These are phyloP conservation scores for Teunomyces aglyptinius DNA, from an alignment of 805 yeast species.

Conservation along the genomic window DNA sequence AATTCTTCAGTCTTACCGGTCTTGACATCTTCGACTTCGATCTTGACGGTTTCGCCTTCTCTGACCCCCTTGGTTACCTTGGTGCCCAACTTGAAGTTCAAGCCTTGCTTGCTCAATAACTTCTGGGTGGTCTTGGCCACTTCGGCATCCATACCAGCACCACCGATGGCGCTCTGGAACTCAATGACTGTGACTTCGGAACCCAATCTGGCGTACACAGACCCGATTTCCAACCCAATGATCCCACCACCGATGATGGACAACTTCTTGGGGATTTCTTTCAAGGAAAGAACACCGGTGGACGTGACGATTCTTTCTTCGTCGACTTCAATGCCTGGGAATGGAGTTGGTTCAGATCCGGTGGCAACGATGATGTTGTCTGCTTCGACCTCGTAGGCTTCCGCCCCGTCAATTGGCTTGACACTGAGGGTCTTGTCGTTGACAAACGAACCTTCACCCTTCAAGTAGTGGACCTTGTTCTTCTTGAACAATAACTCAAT, in stretches of 20 bases:
- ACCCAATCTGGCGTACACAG: constrained; percentile 94
- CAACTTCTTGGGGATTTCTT: constrained; percentile 88
- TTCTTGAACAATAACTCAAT: constrained; percentile 93
- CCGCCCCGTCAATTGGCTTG: constrained; percentile 80
- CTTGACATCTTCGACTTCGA: constrained; percentile 88
- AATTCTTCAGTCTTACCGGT: constrained; percentile 73
- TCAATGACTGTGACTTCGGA: constrained; percentile 93
- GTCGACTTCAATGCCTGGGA: constrained; percentile 96
- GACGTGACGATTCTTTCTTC: constrained; percentile 96
- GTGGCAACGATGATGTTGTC: constrained; percentile 94
- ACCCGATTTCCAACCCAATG: constrained; percentile 99
- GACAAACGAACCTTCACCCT: constrained; percentile 87
- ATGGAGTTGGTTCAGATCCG: constrained; percentile 97
- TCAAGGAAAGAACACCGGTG: constrained; percentile 83
- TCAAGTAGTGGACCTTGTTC: constrained; percentile 90
- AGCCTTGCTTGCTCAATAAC: constrained; percentile 89
- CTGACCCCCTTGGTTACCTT: constrained; percentile 86
- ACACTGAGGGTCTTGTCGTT: constrained; percentile 78
- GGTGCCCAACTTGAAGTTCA: constrained; percentile 88
- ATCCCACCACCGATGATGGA: constrained; percentile 99
- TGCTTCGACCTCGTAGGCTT: constrained; percentile 69
- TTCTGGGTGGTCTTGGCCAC: constrained; percentile 88
- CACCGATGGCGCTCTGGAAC: constrained; percentile 89
- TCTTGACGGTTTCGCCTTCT: constrained; percentile 83
- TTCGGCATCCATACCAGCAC: constrained; percentile 98